These are phyloP conservation scores for Neurospora sp. DNA, from an alignment of 495 filamentous ascomycete species.

Conservation along the genomic window DNA sequence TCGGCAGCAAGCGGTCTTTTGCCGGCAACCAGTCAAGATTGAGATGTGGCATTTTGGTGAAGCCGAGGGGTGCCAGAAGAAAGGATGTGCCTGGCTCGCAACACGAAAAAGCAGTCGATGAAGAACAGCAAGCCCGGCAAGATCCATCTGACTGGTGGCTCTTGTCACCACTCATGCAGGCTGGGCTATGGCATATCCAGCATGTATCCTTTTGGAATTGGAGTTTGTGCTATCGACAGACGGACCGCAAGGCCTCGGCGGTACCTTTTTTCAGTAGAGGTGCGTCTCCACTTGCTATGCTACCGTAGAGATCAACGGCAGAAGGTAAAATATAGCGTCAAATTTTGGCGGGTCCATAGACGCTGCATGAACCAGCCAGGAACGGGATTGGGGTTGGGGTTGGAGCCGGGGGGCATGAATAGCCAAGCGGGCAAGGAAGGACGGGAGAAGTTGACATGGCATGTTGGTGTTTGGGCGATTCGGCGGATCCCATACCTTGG, in stretches of 20 bases:
- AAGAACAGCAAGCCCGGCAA: constrained; percentile 18
- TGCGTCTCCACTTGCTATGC: constrained; percentile 30
- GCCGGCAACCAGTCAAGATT: constrained; percentile 24
- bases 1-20: constrained; percentile 11
- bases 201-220: constrained; percentile 21
- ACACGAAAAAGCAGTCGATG: constrained; percentile 8
- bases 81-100: constrained; percentile 32
- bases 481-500: constrained; percentile 13
- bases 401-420: not conserved
- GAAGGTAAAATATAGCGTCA: constrained; percentile 18
- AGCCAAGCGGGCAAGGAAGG: not conserved
- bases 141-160: constrained; percentile 32
- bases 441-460: not conserved
- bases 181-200: constrained; percentile 15
- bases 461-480: constrained; percentile 14
- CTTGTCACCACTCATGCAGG: constrained; percentile 41
- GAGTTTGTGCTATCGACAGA: constrained; percentile 3
- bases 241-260: constrained; percentile 9
- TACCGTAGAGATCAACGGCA: constrained; percentile 11
- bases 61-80: constrained; percentile 14
- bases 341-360: constrained; percentile 24
- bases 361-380: constrained; percentile 27
- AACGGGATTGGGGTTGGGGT: constrained; percentile 4
- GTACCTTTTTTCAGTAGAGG: constrained; percentile 26
- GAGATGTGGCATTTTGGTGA: constrained; percentile 8